phyloP scores from a whole-genome alignment of 2,329 filamentous ascomycete species.

The Colletotrichum chlorophyti region DNA sequence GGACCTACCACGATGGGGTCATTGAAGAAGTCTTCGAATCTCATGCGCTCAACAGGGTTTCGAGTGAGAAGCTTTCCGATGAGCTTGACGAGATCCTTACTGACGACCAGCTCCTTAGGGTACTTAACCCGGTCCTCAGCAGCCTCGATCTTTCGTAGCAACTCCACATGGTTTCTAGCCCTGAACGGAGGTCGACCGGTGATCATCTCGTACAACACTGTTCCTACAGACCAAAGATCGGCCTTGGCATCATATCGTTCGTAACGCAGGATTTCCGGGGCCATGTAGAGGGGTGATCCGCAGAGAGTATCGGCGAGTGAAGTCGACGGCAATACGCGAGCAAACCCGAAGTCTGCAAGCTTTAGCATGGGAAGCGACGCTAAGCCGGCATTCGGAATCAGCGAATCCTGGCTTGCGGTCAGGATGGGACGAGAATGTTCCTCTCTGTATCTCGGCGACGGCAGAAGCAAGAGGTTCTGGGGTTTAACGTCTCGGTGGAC shows the following conservation, averaged over 20 bases:
- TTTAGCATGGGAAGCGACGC: constrained; percentile 93
- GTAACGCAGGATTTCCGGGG: constrained; percentile 94
- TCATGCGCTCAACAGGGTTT: constrained; percentile 83
- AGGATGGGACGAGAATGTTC: constrained; percentile 73
- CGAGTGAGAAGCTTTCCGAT: constrained; percentile 84
- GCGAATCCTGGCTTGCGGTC: constrained; percentile 77
- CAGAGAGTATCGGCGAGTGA: constrained; percentile 95
- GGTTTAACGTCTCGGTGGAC: constrained; percentile 98
- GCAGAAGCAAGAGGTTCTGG: constrained; percentile 91
- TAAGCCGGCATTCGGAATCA: constrained; percentile 82
- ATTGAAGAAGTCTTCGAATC: constrained; percentile 84
- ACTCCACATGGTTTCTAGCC: constrained; percentile 91
- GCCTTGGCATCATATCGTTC: constrained; percentile 98
- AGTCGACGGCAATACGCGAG: constrained; percentile 86
- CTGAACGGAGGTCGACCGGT: constrained; percentile 89
- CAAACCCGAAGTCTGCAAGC: constrained; percentile 98
- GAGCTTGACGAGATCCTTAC: constrained; percentile 78
- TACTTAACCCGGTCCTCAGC: constrained; percentile 88
- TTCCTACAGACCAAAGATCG: constrained; percentile 97
- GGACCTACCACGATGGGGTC: constrained; percentile 74
- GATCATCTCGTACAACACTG: constrained; percentile 95
- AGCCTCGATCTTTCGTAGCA: constrained; percentile 89
- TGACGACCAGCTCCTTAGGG: constrained; percentile 73
- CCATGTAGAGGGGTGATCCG: constrained; percentile 98
- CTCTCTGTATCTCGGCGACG: constrained; percentile 75